Percentiles rank a stretch among this genome's conserved stretches.
phyloP scores from a whole-genome alignment of 495 filamentous ascomycete genomes.

The Penicillium chermesinum region DNA sequence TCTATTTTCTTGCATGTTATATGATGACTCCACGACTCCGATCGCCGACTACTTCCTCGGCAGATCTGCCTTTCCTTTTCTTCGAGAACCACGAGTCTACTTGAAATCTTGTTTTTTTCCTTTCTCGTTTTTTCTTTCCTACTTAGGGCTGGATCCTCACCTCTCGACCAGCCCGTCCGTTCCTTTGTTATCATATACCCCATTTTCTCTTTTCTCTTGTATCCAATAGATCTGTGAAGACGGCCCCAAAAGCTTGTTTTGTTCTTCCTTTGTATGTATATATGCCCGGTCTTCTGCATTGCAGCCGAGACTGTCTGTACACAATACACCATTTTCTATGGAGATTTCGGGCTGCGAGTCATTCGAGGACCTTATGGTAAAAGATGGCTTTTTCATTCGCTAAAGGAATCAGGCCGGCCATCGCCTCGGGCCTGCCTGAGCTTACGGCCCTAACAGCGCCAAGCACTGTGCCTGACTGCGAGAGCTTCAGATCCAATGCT shows the following conservation, averaged over 20 bases:
- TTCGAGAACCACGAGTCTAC: constrained; percentile 3
- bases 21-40: constrained; percentile 34
- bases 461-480: too few relatives aligned
- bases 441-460: too few relatives aligned
- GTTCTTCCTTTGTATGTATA: constrained; percentile 22
- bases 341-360: too few relatives aligned
- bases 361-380: too few relatives aligned
- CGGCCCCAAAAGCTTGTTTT: constrained; percentile 8
- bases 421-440: too few relatives aligned
- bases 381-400: too few relatives aligned
- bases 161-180: constrained; percentile 7
- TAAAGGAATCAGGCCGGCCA: too few relatives aligned
- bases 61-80: constrained; percentile 33
- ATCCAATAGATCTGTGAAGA: constrained; percentile 17
- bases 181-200: constrained; percentile 20
- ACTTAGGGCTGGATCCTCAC: constrained; percentile 3
- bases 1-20: constrained; percentile 11
- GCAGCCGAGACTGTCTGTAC: constrained; percentile 3
- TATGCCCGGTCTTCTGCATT: background rate
- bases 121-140: constrained; percentile 12
- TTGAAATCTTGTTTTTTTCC: constrained; percentile 3
- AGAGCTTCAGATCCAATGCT: constrained; percentile 62
- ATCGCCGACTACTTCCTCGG: constrained; percentile 41
- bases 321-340: constrained; percentile 6
- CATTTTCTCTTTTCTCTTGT: constrained; percentile 8